Evolutionary conservation across 2,329 filamentous ascomycete species (phyloP).

Genomic region (Sclerotinia minor): DNA sequence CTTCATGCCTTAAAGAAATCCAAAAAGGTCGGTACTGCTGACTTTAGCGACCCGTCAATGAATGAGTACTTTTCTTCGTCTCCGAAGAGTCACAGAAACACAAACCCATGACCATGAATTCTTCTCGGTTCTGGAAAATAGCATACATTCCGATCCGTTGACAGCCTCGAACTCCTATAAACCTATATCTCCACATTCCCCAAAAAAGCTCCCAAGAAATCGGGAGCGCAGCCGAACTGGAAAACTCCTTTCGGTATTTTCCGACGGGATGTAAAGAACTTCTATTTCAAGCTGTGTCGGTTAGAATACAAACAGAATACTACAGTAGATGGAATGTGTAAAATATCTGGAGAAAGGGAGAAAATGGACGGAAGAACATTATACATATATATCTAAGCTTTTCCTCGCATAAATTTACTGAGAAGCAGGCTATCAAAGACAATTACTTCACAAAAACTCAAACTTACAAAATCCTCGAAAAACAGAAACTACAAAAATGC

Average conservation of each 20-base stretch:
- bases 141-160: not conserved
- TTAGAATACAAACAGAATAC: too few relatives aligned
- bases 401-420: too few relatives aligned
- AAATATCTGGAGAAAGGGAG: not conserved
- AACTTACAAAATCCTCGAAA: not conserved
- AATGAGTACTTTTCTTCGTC: not conserved
- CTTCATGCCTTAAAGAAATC: too few relatives aligned
- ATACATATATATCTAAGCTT: not conserved
- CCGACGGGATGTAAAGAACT: not conserved
- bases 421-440: not conserved
- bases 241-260: not conserved
- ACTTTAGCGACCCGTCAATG: not conserved
- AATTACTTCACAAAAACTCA: not conserved
- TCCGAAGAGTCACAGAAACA: not conserved
- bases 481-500: not conserved
- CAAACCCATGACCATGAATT: not conserved
- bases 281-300: not conserved
- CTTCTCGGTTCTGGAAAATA: not conserved
- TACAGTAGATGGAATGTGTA: conserved; percentile 4
- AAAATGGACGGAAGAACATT: not conserved
- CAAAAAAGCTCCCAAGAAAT: too few relatives aligned
- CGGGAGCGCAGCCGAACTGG: not conserved
- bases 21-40: too few relatives aligned
- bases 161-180: too few relatives aligned
- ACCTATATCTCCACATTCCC: not conserved